These are phyloP conservation scores for Anethum foeniculum DNA, from an alignment of 140 eudicot species.

Conservation along the genomic window DNA sequence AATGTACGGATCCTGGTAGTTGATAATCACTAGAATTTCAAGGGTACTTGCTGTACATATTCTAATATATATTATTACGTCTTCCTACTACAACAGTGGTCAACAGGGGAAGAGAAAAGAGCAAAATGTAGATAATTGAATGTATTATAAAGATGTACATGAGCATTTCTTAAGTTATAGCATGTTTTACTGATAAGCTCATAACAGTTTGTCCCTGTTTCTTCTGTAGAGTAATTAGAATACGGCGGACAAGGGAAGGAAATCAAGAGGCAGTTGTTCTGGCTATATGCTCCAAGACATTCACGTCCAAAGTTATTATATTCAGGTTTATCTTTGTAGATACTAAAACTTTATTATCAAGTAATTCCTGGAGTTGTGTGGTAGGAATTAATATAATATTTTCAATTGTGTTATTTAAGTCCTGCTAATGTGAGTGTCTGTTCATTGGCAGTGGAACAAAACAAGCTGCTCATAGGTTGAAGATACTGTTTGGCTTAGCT, in stretches of 20 bases:
- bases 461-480: constrained; percentile 84
- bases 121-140: background rate
- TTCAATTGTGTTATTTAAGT: background rate
- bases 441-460: constrained; percentile 62
- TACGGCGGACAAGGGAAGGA: constrained; percentile 77
- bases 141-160: background rate
- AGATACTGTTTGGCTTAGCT: constrained; percentile 81
- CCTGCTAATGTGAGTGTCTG: background rate
- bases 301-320: constrained; percentile 78
- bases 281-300: constrained; percentile 89
- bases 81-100: background rate
- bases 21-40: background rate
- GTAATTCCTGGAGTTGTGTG: background rate
- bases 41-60: background rate
- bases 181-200: background rate
- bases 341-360: background rate
- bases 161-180: background rate
- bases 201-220: background rate
- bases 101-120: background rate
- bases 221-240: constrained; percentile 74
- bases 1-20: background rate
- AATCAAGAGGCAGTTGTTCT: constrained; percentile 91
- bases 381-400: background rate
- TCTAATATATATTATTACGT: background rate
- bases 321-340: constrained; percentile 46